phyloP scores from a whole-genome alignment of 1,139 yeast genomes.

The Yamadazyma conglobata region DNA sequence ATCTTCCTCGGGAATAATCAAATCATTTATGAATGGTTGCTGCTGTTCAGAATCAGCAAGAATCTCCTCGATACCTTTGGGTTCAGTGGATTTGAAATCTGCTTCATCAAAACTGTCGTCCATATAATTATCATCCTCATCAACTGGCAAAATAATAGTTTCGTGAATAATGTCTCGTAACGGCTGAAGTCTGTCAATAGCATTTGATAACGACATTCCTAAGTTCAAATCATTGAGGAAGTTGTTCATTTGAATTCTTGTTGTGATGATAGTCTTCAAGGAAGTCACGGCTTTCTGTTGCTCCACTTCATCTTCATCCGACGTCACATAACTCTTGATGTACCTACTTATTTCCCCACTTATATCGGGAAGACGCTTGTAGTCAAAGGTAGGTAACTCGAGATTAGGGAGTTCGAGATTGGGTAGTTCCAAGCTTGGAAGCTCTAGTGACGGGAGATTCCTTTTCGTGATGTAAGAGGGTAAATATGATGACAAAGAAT shows the following conservation, averaged over 20 bases:
- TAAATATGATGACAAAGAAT: constrained; percentile 8
- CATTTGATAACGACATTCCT: constrained; percentile 51
- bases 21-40: constrained; percentile 46
- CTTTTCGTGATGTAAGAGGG: constrained; percentile 6
- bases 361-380: constrained; percentile 10
- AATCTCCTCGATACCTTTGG: constrained; percentile 52
- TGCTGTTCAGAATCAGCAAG: constrained; percentile 43
- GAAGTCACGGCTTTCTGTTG: constrained; percentile 8
- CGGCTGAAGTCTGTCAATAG: constrained; percentile 56
- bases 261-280: constrained; percentile 33
- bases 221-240: constrained; percentile 48
- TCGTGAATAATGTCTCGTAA: constrained; percentile 49
- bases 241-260: constrained; percentile 46
- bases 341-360: constrained; percentile 12
- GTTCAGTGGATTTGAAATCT: constrained; percentile 35
- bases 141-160: constrained; percentile 49
- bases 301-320: constrained; percentile 3
- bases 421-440: constrained; percentile 5
- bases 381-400: constrained; percentile 7
- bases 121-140: constrained; percentile 28
- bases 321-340: constrained; percentile 8
- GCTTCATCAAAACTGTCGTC: constrained; percentile 10
- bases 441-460: constrained; percentile 4
- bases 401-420: constrained; percentile 9
- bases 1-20: constrained; percentile 42